Conservation (phyloP, 495 filamentous ascomycete genomes). For the Xylaria longipes region DNA sequence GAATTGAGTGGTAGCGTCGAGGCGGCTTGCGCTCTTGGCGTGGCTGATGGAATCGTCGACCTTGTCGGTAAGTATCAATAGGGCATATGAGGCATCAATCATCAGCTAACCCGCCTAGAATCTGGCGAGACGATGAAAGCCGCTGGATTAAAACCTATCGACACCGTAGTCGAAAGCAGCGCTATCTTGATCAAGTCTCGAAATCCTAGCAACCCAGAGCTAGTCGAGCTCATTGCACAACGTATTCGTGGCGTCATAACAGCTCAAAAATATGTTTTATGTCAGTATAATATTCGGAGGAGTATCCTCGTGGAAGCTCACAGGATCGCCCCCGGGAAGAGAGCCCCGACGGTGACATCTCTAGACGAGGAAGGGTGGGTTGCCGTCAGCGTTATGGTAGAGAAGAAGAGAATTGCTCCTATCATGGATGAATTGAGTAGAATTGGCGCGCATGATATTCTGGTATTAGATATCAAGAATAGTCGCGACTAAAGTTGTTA, state of each 20-base stretch:
- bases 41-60: slow-evolving; percentile 97
- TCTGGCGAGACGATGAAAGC: slow-evolving; percentile 98
- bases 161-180: slow-evolving; percentile 85
- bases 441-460: slow-evolving; percentile 84
- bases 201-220: slow-evolving; percentile 74
- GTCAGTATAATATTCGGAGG: slow-evolving; percentile 92
- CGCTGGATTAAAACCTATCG: slow-evolving; percentile 94
- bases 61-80: slow-evolving; percentile 77
- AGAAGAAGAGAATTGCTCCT: slow-evolving; percentile 83
- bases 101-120: slow-evolving; percentile 59
- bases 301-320: slow-evolving; percentile 67
- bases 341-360: slow-evolving; percentile 86
- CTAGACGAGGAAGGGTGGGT: slow-evolving; percentile 93
- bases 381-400: slow-evolving; percentile 91
- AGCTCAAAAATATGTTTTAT: slow-evolving; percentile 92
- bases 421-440: slow-evolving; percentile 89
- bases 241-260: slow-evolving; percentile 93
- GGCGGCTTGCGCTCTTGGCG: slow-evolving; percentile 92
- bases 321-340: slow-evolving; percentile 89
- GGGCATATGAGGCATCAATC: not conserved
- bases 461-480: slow-evolving; percentile 88
- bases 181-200: slow-evolving; percentile 93
- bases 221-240: slow-evolving; percentile 80
- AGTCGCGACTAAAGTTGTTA: slow-evolving; percentile 56
- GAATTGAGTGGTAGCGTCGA: slow-evolving; percentile 96